Base-by-base conservation (phyloP, 768 basidiomycete genomes). In the Lentinula lateritia region DNA sequence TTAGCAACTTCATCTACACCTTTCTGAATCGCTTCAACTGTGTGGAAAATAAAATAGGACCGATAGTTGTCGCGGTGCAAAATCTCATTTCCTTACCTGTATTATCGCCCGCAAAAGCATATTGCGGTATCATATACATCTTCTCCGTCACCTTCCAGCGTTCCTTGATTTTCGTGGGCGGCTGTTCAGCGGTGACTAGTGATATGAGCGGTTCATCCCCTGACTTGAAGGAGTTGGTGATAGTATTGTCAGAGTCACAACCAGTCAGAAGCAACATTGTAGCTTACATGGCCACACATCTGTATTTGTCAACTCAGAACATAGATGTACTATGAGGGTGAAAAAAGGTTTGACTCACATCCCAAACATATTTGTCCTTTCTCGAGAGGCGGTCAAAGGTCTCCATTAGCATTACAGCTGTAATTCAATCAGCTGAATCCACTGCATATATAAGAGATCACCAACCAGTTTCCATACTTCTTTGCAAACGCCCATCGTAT, bases 361-460 rank as follows among this genome's bases (percentile, higher is more conserved):
- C 87, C 87, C 87, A 89, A n/a, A 83, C 81, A 67, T 86, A 89
- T 70, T 89, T 89, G 63, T 87, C 85, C 69, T 87, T 86, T 52
- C 83, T 70, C 7, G 83, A 82, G 15, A 89, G 73, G 5, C 80
- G 79, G 50, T 83, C 80, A 65, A 89, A 87, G 2, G 84, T 86
- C 67, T 89, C 87, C 86, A 89, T 87, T 48, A 89, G 69, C 87
- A 88, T 89, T 8, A 83, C 84, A n/a, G 85, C 86, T 86, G 63
- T 28, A 15, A 46, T 46, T 45, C 50, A 38, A 45, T 15, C n/a
- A 10, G 41, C 20, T 5, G 41, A 36, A 20, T 9, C 9, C 15
- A 16, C 13, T 2, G 18, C 16, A 16, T 23, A 57, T 13, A 15
- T 15, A n/a, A 9, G 4, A 61, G 13, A 55, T 42, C 5, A 60